Evolutionary conservation across 1,284 basidiomycete species (phyloP), one percentile per base, ranked within the genome.

Genomic region (Trichosporon inkin): DNA sequence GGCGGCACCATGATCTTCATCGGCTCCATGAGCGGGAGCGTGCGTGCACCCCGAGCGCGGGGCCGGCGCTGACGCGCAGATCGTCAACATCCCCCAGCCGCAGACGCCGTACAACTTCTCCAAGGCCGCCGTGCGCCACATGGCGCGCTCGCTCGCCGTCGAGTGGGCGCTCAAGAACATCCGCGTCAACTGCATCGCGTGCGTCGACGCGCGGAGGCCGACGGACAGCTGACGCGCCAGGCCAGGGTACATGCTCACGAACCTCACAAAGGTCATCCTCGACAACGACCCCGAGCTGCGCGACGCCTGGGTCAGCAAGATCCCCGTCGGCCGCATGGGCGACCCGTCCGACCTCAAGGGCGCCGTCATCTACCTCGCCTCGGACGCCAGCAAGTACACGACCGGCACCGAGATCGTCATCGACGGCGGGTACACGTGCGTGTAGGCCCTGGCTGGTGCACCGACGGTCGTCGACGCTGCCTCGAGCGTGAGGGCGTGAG

Each of bases 91-190:
- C 60, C 91, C 91, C 62, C 82, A 96, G 84, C 85, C 85, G 38
- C 94, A 98, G 83, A 90, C 90, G 1, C 93, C 94, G 0, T 98
- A 98, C 80, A 98, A 97, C 77, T 88, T 90, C n/a, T 93, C 92
- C 47, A 94, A 80, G 73, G 77, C 78, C 35, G 78, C 77, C 3
- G 78, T 80, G 24, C 68, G 75, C 34, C 82, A 83, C 66, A 80
- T 84, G 73, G 82, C 80, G 13, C 73, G 79, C 38, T 81, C 79
- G 5, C 75, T 84, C 51, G 82, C 82, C 1, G 82, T 83, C 35
- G 82, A 84, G 67, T 83, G 82, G 81, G 82, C 82, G 14, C 73
- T 75, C 63, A 74, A 77, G 60, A 76, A 76, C 57, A 81, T 84
- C 67, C 76, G 82, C 37, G 81, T 82, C 67, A 82, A 82, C 74